Conservation (phyloP, 495 filamentous ascomycete genomes). For the Tuber calosporum region DNA sequence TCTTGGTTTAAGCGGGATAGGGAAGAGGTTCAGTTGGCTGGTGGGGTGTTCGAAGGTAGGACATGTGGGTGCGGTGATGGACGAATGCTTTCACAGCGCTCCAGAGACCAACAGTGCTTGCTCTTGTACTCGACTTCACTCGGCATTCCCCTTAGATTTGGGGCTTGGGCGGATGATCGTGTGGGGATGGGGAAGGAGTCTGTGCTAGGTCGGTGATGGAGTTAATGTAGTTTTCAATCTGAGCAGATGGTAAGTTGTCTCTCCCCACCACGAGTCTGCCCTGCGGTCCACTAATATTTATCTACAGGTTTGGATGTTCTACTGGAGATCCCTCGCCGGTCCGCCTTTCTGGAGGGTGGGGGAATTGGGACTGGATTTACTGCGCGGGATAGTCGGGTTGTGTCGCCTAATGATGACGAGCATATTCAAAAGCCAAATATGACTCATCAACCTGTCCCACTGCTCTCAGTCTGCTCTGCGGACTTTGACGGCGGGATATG, state of each 20-base stretch:
- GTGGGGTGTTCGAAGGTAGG: not conserved
- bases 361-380: not conserved
- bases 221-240: constrained; percentile 6
- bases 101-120: not conserved
- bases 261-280: not conserved
- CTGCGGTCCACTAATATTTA: not conserved
- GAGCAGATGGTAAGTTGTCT: not conserved
- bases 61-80: not conserved
- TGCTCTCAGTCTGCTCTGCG: not conserved
- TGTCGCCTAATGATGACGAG: constrained; percentile 2
- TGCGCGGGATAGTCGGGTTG: not conserved
- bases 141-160: not conserved
- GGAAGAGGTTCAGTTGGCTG: not conserved
- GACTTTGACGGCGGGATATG: not conserved
- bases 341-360: not conserved
- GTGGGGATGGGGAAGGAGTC: not conserved
- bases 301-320: not conserved
- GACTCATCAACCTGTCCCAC: not conserved
- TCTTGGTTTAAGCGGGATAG: not conserved
- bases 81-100: constrained; percentile 1
- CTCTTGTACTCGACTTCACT: not conserved
- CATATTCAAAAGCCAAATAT: constrained; percentile 2
- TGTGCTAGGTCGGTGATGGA: not conserved
- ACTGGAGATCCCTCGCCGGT: not conserved
- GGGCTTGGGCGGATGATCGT: not conserved